Percentiles rank a stretch among this genome's conserved stretches.
Conservation (phyloP, 2,329 filamentous ascomycete genomes). For the Hypomyces perniciosus region DNA sequence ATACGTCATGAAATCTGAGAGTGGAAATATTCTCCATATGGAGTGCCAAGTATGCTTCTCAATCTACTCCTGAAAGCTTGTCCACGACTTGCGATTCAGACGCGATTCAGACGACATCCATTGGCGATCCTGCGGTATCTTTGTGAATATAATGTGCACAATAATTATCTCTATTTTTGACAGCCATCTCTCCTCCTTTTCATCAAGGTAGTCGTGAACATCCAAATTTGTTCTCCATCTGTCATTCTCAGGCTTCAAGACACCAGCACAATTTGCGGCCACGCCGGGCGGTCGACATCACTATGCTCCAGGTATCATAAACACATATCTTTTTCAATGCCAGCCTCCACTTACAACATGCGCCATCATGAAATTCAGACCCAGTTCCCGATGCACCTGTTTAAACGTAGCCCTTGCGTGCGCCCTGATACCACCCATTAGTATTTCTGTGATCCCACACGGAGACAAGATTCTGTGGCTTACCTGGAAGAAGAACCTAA, state of each 20-base stretch:
- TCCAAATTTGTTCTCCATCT: constrained; percentile 3
- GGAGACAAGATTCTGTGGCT: constrained; percentile 7
- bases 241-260: neutral
- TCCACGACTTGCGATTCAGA: no score
- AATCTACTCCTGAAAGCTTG: no score
- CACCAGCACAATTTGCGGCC: constrained; percentile 13
- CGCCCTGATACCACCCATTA: constrained; percentile 41
- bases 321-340: constrained; percentile 24
- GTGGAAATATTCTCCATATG: no score
- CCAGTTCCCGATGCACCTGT: constrained; percentile 20
- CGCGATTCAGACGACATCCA: no score
- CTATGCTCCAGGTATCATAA: constrained; percentile 14
- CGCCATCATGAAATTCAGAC: constrained; percentile 26
- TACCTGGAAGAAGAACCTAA: constrained; percentile 97
- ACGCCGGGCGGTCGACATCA: constrained; percentile 4
- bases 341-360: constrained; percentile 24
- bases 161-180: neutral
- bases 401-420: constrained; percentile 64
- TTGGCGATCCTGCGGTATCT: no score
- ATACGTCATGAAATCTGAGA: no score
- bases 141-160: no score
- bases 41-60: no score
- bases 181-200: neutral
- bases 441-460: neutral
- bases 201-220: constrained; percentile 19